Base-by-base conservation (phyloP, 306 rosid genomes). In the Senna tora region DNA sequence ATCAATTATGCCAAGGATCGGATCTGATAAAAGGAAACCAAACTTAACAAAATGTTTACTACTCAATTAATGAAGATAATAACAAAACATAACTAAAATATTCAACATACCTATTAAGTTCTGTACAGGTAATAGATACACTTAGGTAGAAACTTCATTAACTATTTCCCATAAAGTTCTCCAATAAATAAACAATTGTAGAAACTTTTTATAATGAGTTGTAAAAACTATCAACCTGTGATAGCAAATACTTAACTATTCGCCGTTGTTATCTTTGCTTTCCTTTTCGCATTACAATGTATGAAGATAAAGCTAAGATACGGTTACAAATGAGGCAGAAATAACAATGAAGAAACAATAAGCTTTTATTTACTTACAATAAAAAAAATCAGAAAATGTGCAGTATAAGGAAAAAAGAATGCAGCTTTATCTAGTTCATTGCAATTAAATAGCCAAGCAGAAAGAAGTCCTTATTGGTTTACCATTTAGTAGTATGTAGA, bases 1-100 rank as follows among this genome's bases (percentile, higher is more conserved):
- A n/a, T n/a, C n/a, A 80, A 94, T 86, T 59, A 94, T 80, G 73
- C 98, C 98, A 80, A 94, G n/a, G n/a, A n/a, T n/a, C n/a, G 87
- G 79, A 94, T 89, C 98, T 94, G 89, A 70, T 62, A 67, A 65
- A 58, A 54, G 36, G 61, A 46, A 42, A 74, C 62, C 53, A 45
- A 76, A 63, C 55, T 78, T 52, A 65, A 43, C 41, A 8, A 28
- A 34, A 54, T 30, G 46, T 45, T 64, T 73, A 72, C 55, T 41
- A 53, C 61, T 46, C 28, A 61, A 52, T 47, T 76, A 74, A 54
- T 55, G 38, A 39, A 25, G 33, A 53, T n/a, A n/a, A n/a, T 16
- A 16, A 72, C 38, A 57, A 3, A 12, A 45, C 7, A 43, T 8
- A 36, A 74, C 67, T 20, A 56, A 77, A 56, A 5, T 4, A 9